Evolutionary conservation across 352 stramenopile genomes (phyloP).

Genomic region (Pythium chondricola): DNA sequence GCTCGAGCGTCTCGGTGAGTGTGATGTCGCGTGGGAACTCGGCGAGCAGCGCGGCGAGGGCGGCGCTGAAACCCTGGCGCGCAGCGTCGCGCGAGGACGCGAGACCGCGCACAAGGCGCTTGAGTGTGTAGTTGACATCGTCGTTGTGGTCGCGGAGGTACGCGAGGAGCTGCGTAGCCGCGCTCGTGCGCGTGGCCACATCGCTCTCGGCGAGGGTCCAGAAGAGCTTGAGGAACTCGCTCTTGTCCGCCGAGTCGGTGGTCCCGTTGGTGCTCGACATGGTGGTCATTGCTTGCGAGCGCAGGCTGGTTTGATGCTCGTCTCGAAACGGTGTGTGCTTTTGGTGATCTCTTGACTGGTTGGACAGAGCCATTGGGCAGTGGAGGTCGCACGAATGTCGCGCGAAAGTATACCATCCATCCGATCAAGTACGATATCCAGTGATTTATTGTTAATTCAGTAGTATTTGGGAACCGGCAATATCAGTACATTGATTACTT

Average conservation of each 20-base stretch:
- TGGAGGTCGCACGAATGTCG: constrained; percentile 13
- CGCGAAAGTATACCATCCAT: neutral
- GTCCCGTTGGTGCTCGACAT: neutral
- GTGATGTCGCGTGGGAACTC: constrained; percentile 36
- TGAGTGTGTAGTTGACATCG: constrained; percentile 87
- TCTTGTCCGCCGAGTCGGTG: constrained; percentile 24
- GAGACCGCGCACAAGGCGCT: constrained; percentile 86
- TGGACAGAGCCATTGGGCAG: constrained; percentile 18
- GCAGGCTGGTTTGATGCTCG: constrained; percentile 11
- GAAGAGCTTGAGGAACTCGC: constrained; percentile 86
- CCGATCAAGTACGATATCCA: constrained; percentile 12
- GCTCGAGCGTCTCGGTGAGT: constrained; percentile 43
- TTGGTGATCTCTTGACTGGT: constrained; percentile 22
- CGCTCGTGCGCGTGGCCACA: constrained; percentile 38
- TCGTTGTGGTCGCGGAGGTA: constrained; percentile 25
- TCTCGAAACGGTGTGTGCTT: constrained; percentile 19
- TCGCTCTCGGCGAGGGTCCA: constrained; percentile 82
- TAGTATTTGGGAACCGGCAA: too few species aligned
- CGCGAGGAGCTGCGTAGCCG: constrained; percentile 50
- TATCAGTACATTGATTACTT: constrained; percentile 22
- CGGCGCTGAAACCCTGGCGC: constrained; percentile 86
- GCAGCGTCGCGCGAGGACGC: constrained; percentile 85
- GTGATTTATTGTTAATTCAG: too few species aligned
- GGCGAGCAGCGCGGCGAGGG: constrained; percentile 60
- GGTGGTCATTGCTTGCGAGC: too few species aligned